Evolutionary conservation across 176 grass and related monocot genomes (phyloP).

Genomic region (Eremochloa ophiuroides): DNA sequence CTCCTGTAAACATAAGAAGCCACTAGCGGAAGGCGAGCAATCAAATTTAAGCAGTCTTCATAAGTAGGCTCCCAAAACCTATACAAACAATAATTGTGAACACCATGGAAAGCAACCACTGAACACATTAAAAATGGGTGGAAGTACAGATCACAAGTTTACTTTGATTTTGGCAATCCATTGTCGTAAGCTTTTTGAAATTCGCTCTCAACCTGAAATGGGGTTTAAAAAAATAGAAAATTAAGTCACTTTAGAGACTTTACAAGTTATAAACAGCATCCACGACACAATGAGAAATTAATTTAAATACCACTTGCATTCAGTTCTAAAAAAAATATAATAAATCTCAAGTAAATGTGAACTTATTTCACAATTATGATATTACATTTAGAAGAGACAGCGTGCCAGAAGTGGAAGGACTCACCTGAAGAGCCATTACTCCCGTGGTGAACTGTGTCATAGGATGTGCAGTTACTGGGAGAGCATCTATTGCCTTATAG

Average conservation of each 20-base stretch:
- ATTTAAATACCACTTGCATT: background rate
- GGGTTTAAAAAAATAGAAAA: conserved; percentile 26
- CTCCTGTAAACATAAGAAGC: conserved; percentile 93
- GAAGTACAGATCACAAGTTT: conserved; percentile 25
- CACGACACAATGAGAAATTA: background rate
- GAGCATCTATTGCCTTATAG: conserved; percentile 80
- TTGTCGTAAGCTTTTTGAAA: conserved; percentile 97
- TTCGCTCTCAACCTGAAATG: conserved; percentile 92
- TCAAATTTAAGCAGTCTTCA: conserved; percentile 95
- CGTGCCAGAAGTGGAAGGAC: background rate
- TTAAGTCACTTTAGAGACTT: background rate
- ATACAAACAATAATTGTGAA: conserved; percentile 24
- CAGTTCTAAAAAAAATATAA: background rate
- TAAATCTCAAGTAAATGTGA: background rate
- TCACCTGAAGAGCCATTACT: conserved; percentile 96
- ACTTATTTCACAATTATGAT: background rate
- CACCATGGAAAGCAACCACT: background rate
- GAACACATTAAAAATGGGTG: conserved; percentile 6
- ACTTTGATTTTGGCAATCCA: conserved; percentile 91
- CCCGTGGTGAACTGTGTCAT: conserved; percentile 96
- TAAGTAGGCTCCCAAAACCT: conserved; percentile 99
- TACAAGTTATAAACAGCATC: background rate
- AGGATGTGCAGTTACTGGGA: conserved; percentile 84
- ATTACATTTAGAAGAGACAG: background rate
- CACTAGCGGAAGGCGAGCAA: conserved; percentile 76